Conservation (phyloP, 768 basidiomycete species). For the Chalciporus sphaerocephalus region DNA sequence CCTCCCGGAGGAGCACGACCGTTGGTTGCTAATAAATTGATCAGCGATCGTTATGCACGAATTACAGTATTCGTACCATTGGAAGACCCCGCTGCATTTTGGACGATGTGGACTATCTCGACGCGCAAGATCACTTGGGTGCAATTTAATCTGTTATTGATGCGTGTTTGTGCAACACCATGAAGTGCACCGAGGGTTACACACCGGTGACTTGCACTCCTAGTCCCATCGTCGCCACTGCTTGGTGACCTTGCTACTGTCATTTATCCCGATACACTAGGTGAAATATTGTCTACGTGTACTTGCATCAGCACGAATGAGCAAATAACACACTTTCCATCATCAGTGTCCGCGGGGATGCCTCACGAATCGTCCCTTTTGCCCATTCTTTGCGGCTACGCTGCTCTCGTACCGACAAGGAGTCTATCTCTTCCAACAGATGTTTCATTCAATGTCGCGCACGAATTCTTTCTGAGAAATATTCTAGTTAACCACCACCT, state of each 20-base stretch:
- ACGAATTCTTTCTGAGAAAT: conserved; percentile 50
- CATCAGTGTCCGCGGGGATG: neutral
- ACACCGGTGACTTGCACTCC: no score
- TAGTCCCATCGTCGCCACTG: no score
- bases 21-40: conserved; percentile 77
- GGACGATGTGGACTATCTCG: conserved; percentile 11
- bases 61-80: conserved; percentile 47
- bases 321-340: neutral
- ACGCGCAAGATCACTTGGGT: conserved; percentile 3
- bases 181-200: no score
- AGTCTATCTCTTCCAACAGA: conserved; percentile 39
- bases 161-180: conserved; percentile 17
- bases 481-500: conserved; percentile 55
- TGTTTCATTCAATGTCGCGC: conserved; percentile 38
- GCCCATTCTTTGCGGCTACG: conserved; percentile 48
- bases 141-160: conserved; percentile 11
- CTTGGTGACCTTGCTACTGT: no score
- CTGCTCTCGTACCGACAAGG: conserved; percentile 45
- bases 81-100: conserved; percentile 85
- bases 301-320: neutral
- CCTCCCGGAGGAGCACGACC: conserved; percentile 92
- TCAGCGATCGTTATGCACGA: conserved; percentile 9
- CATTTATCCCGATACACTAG: neutral
- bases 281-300: neutral
- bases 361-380: conserved; percentile 30